Evolutionary conservation across 1,284 basidiomycete species (phyloP), one percentile per base, ranked within the genome.

Genomic region (Boletellus deceptivus): DNA sequence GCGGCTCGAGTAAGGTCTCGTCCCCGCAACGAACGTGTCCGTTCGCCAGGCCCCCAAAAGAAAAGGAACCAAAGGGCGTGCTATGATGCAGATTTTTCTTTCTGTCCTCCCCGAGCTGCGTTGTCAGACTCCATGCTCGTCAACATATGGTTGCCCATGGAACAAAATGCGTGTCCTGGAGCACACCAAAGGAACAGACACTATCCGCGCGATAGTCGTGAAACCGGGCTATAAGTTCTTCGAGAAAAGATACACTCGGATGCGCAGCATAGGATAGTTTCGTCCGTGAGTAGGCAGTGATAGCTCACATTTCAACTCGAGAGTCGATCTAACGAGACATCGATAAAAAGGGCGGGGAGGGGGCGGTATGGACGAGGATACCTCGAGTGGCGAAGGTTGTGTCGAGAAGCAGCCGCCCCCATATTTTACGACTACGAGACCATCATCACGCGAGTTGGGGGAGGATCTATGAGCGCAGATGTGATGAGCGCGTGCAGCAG

Each of bases 201-300:
- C 57, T 49, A 38, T 60, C 49, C 49, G 57, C 59, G 57, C 44
- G 49, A 61, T 59, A 59, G 59, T 61, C 57, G 61, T 38, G 43
- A 10, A 40, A 49, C 43, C 59, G 53, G 59, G 58, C 56, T 59
- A 61, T 48, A 29, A 22, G 22, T 24, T 20, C 10, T 29, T 29
- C 27, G 11, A 29, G 27, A 29, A 29, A 29, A 13, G 14, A 22
- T 18, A 52, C 43, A 35, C 54, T 56, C 37, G 48, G 57, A 50
- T 57, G 57, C 57, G 43, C 54, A 34, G 8, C 13, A 33, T 33
- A 16, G 13, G 14, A 37, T 39, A 47, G 56, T 49, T 49, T 29
- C 18, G 36, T 37, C n/a, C n/a, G 11, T 37, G 54, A 61, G 59
- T 57, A 10, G 48, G 59, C 56, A 58, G 43, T 16, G 14, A 22